Base-by-base conservation (phyloP, 108 stramenopile genomes). In the Aurantiochytrium sp. region DNA sequence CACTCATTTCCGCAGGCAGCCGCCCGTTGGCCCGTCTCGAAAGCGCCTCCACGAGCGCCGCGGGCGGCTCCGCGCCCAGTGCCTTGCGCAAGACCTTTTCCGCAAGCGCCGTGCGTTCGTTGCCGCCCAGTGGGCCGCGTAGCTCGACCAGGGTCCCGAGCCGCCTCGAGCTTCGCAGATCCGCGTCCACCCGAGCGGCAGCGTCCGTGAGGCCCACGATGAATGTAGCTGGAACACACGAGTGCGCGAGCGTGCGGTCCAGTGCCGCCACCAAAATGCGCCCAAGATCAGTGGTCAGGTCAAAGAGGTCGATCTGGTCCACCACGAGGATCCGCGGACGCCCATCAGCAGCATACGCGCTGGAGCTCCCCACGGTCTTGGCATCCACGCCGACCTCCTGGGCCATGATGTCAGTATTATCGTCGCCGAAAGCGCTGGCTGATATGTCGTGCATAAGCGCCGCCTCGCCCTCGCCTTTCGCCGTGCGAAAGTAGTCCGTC, bases 391-490 rank as follows among this genome's bases (percentile, higher is more conserved):
- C n/a, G n/a, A n/a, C n/a, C n/a, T n/a, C n/a, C n/a, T n/a, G n/a
- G n/a, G n/a, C n/a, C n/a, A n/a, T n/a, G n/a, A n/a, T n/a, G n/a
- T n/a, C n/a, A n/a, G n/a, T n/a, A n/a, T n/a, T n/a, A n/a, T 48
- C 12, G n/a, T 42, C 45, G 42, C 42, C 45, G 42, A 6, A 27
- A n/a, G 21, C 3, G 39, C 12, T 68, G 68, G 15, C n/a, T 54
- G 21, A 19, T 15, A 68, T 15, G 31, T 31, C 68, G 30, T 12
- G 6, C 73, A 41, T 1, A 24, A 81, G 73, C n/a, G 39, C 39
- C 15, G 73, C 73, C 39, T 81, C 73, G 45, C 73, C 73, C 32
- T 81, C 73, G 27, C 73, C 73, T 42, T 81, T 41, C 36, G 39
- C 73, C 0, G 73, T 27, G 6, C 73, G 39, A 48, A 81, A 81